These are phyloP conservation scores for Scutellaria galericulata DNA, from an alignment of 257 asterid species.

Conservation along the genomic window DNA sequence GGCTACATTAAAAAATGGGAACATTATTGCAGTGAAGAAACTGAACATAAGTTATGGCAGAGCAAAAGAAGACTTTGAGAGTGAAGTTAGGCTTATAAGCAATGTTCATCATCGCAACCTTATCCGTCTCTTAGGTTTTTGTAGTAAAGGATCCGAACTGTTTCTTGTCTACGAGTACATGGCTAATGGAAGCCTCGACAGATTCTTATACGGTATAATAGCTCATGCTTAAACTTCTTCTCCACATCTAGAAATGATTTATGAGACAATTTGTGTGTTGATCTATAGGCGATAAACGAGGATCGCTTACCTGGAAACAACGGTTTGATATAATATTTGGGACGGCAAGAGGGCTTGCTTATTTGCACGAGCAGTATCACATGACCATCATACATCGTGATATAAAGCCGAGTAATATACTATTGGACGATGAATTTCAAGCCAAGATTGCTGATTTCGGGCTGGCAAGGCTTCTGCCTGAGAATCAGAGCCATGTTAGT, in stretches of 20 bases:
- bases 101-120: slow-evolving; percentile 94
- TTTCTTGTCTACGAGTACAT: slow-evolving; percentile 76
- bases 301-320: slow-evolving; percentile 77
- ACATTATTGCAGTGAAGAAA: slow-evolving; percentile 75
- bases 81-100: slow-evolving; percentile 79
- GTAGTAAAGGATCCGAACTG: slow-evolving; percentile 66
- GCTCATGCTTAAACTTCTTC: neutral
- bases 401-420: slow-evolving; percentile 73
- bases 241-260: too few species aligned
- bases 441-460: slow-evolving; percentile 88
- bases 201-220: slow-evolving; percentile 60
- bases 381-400: slow-evolving; percentile 83
- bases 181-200: slow-evolving; percentile 84
- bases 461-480: slow-evolving; percentile 76
- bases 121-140: slow-evolving; percentile 77
- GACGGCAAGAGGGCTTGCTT: slow-evolving; percentile 80
- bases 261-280: neutral
- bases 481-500: slow-evolving; percentile 75
- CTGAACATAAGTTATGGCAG: slow-evolving; percentile 52
- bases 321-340: slow-evolving; percentile 73
- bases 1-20: slow-evolving; percentile 79
- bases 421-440: slow-evolving; percentile 67
- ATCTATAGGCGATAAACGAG: slow-evolving; percentile 62
- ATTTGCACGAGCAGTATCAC: slow-evolving; percentile 84
- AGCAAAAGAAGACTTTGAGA: slow-evolving; percentile 74